These are phyloP conservation scores for Saprolegnia parasitica DNA, from an alignment of 352 stramenopile genomes.

Conservation along the genomic window DNA sequence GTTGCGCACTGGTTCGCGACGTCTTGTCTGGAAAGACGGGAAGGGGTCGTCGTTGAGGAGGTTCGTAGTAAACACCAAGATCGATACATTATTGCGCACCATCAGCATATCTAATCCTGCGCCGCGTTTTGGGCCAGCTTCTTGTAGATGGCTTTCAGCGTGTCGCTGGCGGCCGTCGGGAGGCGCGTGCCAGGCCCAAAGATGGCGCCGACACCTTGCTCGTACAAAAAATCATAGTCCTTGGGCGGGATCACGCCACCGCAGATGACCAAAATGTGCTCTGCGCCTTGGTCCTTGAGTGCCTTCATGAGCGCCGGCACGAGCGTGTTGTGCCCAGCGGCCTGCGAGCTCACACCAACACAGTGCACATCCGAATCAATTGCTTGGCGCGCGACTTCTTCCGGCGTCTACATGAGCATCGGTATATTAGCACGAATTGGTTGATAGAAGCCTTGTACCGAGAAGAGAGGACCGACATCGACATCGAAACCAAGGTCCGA, in stretches of 20 bases:
- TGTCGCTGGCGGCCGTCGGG: conserved; percentile 64
- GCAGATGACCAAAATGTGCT: conserved; percentile 92
- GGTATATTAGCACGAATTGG: not conserved
- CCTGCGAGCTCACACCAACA: conserved; percentile 87
- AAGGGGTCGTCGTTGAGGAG: no score
- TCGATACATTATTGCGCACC: no score
- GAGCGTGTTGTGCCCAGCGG: conserved; percentile 94
- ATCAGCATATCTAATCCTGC: not conserved
- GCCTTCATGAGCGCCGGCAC: conserved; percentile 90
- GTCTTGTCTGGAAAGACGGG: no score
- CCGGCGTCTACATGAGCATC: conserved; percentile 42
- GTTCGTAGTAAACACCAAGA: no score
- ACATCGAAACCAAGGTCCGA: conserved; percentile 97
- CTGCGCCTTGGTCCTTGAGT: conserved; percentile 86
- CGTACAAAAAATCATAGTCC: conserved; percentile 95
- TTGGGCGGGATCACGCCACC: conserved; percentile 94
- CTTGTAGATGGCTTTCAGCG: conserved; percentile 50
- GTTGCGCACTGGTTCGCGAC: no score
- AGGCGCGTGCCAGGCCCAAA: conserved; percentile 95
- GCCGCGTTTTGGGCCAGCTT: conserved; percentile 33
- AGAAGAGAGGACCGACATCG: conserved; percentile 95
- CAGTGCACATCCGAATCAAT: conserved; percentile 96
- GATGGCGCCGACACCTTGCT: conserved; percentile 88
- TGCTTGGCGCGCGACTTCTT: conserved; percentile 65
- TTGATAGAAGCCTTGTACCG: conserved; percentile 39